Base-by-base conservation (phyloP, 805 yeast genomes). In the Candida golubevii region DNA sequence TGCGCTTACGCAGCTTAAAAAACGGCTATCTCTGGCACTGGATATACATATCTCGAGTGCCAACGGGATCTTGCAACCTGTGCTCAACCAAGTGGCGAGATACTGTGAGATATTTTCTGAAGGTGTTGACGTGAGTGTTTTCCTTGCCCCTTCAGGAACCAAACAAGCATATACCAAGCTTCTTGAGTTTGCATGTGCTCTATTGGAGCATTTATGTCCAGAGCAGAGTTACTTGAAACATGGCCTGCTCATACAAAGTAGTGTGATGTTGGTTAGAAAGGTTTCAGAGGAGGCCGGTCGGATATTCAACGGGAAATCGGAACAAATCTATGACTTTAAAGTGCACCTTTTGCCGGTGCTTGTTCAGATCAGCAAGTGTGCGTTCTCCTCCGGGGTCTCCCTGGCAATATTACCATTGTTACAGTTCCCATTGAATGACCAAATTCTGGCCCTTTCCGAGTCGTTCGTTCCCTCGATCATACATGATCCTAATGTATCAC, bases 341-440 rank as follows among this genome's bases (percentile, higher is more conserved):
- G 41, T 33, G 15, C 34, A 30, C 1, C 9, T 47, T 33, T 36
- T 44, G 12, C 43, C 51, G 8, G 26, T 35, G 15, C 33, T 44
- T 4, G 48, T 36, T 23, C 34, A 27, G 14, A 30, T 41, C 3
- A 46, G 38, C 3, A 37, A 39, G 14, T 26, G 36, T 3, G 45
- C 51, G 1, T 50, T 42, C 36, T 30, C 28, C 26, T 15, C 50
- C 7, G 54, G 54, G 1, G 33, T 42, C n/a, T 41, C 50, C 12
- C 29, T 13, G 15, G 46, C 45, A n/a, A 30, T 44, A 28, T 33
- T 48, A 6, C 51, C 41, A 5, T 39, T 50, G 6, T 11, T 29
- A 12, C 32, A 29, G n/a, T 12, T 3, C 6, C 32, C 6, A 4
- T 35, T 12, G 7, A 8, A 41, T 2, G 33, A 18, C 4, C 23